Evolutionary conservation across 129 eudicot species (phyloP).

Genomic region (Glebionis coronaria): DNA sequence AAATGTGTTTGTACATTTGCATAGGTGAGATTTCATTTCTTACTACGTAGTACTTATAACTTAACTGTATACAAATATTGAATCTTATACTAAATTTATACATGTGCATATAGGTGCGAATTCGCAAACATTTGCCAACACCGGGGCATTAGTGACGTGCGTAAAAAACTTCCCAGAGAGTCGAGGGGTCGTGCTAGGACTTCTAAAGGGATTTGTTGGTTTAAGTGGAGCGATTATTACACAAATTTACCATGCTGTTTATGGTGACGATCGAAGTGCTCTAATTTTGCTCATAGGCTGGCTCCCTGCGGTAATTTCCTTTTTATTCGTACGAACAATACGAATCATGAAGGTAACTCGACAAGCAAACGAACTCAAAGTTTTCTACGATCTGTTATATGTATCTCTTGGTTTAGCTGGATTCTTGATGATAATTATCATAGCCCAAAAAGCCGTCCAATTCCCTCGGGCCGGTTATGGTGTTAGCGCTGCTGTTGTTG

Average conservation of each 20-base stretch:
- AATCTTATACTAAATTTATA: background rate
- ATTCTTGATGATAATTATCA: conserved; percentile 60
- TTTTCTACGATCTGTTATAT: conserved; percentile 61
- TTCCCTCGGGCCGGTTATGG: conserved; percentile 42
- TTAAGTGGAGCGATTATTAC: conserved; percentile 91
- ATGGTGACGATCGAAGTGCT: conserved; percentile 43
- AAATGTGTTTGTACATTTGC: conserved; percentile 83
- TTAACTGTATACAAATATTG: background rate
- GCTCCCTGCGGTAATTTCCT: conserved; percentile 73
- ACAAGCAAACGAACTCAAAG: conserved; percentile 48
- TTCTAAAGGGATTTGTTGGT: conserved; percentile 82
- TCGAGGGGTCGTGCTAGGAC: conserved; percentile 77
- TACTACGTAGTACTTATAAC: no score
- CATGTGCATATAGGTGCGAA: conserved; percentile 43
- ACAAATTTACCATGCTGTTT: conserved; percentile 53
- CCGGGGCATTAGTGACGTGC: conserved; percentile 74
- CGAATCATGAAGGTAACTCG: conserved; percentile 55
- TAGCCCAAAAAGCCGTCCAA: conserved; percentile 28
- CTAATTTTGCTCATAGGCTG: conserved; percentile 72
- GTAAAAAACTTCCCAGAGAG: conserved; percentile 89
- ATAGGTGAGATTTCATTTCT: conserved; percentile 37
- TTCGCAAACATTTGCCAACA: conserved; percentile 88
- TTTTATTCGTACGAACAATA: conserved; percentile 58
- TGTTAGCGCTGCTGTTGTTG: conserved; percentile 44
- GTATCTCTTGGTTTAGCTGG: conserved; percentile 77